Evolutionary conservation across 2,329 filamentous ascomycete genomes (phyloP), one percentile per base, ranked within the genome.

Genomic region (Colletotrichum somersetense): DNA sequence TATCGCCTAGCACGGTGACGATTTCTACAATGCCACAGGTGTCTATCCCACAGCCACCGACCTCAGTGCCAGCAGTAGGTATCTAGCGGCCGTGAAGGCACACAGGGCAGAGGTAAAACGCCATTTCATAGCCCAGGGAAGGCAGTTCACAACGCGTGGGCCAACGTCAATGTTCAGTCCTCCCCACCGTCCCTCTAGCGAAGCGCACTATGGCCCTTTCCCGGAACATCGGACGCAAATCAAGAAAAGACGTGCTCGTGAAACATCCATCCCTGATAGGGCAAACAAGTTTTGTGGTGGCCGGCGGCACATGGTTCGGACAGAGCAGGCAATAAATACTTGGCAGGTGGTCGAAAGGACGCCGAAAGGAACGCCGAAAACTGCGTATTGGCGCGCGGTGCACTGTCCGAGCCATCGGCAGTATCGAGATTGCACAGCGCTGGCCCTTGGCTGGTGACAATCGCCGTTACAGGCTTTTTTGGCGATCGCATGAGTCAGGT

Each of bases 401-500:
- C 5, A 20, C 10, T 16, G 55, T 23, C 55, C 55, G 33, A 40
- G 11, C 7, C 38, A 12, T 57, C 20, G 55, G 55, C 55, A 40
- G 20, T 7, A 40, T 20, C 55, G 20, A 40, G 6, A 38, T 40
- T 40, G 35, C 35, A 38, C 12, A 7, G 11, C 3, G 5, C 12
- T 26, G 12, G n/a, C 26, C 14, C 26, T 6, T 26, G 30, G 35
- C 35, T 40, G 35, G 26, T 30, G 50, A 42, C 61, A 52, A 35
- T 12, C 2, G n/a, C 35, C 53, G 18, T 23, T 42, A n/a, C 23
- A 7, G 52, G 50, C 52, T 26, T 46, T 46, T 26, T 23, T 53
- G 48, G 33, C 50, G 5, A 42, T 58, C 35, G 33, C 61, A 53
- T 38, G 61, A 63, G 33, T 63, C 48, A 50, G 30, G 46, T 30